Percentiles rank a stretch among this genome's conserved stretches.
Evolutionary conservation across 768 basidiomycete genomes (phyloP).

Genomic region (Chalciporus chontae): DNA sequence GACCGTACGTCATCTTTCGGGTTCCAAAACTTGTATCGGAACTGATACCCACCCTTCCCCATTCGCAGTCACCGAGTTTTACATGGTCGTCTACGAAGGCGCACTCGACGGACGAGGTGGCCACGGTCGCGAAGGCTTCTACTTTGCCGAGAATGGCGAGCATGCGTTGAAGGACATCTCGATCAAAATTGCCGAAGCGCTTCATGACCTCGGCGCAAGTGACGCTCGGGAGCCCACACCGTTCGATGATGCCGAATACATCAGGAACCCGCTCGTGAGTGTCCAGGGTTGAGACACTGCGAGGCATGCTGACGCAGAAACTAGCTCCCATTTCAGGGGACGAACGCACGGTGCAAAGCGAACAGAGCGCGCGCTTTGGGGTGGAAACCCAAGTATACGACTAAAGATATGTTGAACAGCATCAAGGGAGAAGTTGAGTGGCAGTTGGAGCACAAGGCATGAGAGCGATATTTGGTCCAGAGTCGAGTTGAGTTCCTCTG

Average conservation of each 20-base stretch:
- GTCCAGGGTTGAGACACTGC: no score
- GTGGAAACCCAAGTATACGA: conserved; percentile 32
- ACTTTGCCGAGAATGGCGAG: conserved; percentile 55
- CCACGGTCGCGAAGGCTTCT: conserved; percentile 44
- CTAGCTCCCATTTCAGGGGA: conserved; percentile 16
- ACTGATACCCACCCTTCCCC: no score
- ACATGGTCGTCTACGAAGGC: conserved; percentile 41
- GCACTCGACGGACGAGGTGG: conserved; percentile 17
- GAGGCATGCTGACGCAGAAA: not conserved
- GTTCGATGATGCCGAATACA: conserved; percentile 34
- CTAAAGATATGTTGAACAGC: conserved; percentile 20
- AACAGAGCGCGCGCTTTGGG: conserved; percentile 22
- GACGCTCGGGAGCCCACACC: conserved; percentile 34
- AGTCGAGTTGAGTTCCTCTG: no score
- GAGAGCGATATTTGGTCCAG: no score
- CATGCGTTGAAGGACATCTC: conserved; percentile 43
- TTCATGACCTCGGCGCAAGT: conserved; percentile 16
- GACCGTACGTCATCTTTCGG: conserved; percentile 29
- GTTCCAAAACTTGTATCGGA: no score
- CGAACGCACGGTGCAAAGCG: conserved; percentile 18
- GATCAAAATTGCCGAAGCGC: conserved; percentile 38
- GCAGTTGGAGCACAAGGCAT: conserved; percentile 10
- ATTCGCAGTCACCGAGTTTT: conserved; percentile 35
- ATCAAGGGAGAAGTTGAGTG: conserved; percentile 19
- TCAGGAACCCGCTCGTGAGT: not conserved